Conservation (phyloP, 345 rosid species). For the Cardamine resedifolia region DNA sequence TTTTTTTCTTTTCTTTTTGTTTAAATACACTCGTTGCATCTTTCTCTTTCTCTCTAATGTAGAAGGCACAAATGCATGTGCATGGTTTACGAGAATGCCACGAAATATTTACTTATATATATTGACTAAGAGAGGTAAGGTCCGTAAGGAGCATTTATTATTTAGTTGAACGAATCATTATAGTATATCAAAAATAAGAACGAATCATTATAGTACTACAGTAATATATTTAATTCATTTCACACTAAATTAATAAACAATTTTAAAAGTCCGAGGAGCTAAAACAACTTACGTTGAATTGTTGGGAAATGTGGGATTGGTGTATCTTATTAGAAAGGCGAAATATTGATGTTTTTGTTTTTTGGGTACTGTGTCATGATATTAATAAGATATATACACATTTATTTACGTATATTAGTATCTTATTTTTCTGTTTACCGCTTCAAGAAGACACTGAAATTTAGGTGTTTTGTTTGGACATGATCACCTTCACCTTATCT, state of each 20-base stretch:
- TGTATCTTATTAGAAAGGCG: slow-evolving; percentile 13
- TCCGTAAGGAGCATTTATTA: slow-evolving; percentile 20
- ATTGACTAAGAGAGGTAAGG: slow-evolving; percentile 21
- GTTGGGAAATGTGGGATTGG: slow-evolving; percentile 44
- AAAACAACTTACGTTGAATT: slow-evolving; percentile 21
- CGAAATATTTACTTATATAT: slow-evolving; percentile 1
- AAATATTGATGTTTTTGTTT: slow-evolving; percentile 33
- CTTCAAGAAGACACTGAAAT: slow-evolving; percentile 62
- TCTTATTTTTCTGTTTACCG: slow-evolving; percentile 43
- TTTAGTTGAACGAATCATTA: slow-evolving; percentile 13
- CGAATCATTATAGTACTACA: background rate
- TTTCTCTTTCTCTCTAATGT: slow-evolving; percentile 7
- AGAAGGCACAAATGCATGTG: slow-evolving; percentile 37
- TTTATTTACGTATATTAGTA: background rate
- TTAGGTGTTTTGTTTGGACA: slow-evolving; percentile 46
- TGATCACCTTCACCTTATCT: slow-evolving; percentile 14
- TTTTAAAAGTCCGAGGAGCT: slow-evolving; percentile 30
- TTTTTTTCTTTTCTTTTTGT: background rate
- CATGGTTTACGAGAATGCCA: slow-evolving; percentile 30
- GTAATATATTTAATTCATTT: background rate
- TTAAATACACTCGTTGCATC: background rate
- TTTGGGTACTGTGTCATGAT: slow-evolving; percentile 27
- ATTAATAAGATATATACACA: background rate
- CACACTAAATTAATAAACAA: background rate
- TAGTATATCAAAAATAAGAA: too few relatives aligned